phyloP scores from a whole-genome alignment of 306 rosid species.

The Inga oerstediana region DNA sequence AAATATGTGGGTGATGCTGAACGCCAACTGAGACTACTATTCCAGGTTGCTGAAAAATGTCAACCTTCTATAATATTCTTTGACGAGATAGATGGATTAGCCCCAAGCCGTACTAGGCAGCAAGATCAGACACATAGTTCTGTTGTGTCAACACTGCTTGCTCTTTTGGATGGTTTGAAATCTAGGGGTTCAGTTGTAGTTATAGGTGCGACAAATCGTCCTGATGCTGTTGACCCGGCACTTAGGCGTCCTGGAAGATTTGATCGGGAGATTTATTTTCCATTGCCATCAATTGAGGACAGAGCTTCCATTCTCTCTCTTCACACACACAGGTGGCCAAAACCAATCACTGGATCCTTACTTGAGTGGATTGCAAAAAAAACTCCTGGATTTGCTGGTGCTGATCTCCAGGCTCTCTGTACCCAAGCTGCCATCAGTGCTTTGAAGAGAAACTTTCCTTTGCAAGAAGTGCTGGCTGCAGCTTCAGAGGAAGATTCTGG shows the following conservation, averaged over 20 bases:
- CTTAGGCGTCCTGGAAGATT: conserved; percentile 97
- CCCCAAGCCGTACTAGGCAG: conserved; percentile 87
- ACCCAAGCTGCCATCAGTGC: conserved; percentile 93
- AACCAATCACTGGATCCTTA: conserved; percentile 74
- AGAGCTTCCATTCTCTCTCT: conserved; percentile 95
- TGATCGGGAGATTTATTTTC: conserved; percentile 95
- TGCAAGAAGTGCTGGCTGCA: conserved; percentile 71
- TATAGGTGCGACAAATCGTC: conserved; percentile 98
- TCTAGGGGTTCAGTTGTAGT: conserved; percentile 97
- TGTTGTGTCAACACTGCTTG: conserved; percentile 97
- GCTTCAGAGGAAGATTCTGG: conserved; percentile 60
- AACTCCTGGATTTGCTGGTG: conserved; percentile 96
- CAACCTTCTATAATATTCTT: conserved; percentile 98
- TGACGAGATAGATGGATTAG: conserved; percentile 99
- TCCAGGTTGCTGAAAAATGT: conserved; percentile 98
- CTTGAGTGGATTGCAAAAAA: conserved; percentile 82
- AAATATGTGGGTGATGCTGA: conserved; percentile 98
- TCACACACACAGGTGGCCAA: conserved; percentile 97
- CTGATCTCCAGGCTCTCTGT: conserved; percentile 99
- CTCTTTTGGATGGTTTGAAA: conserved; percentile 93
- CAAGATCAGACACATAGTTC: conserved; percentile 99
- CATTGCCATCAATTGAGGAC: conserved; percentile 86
- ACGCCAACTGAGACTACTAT: conserved; percentile 93
- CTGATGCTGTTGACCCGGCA: conserved; percentile 97
- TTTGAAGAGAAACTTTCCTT: conserved; percentile 92